Evolutionary conservation across 352 stramenopile species (phyloP), one percentile per base, ranked within the genome.

Genomic region (Globisporangium okanoganense): DNA sequence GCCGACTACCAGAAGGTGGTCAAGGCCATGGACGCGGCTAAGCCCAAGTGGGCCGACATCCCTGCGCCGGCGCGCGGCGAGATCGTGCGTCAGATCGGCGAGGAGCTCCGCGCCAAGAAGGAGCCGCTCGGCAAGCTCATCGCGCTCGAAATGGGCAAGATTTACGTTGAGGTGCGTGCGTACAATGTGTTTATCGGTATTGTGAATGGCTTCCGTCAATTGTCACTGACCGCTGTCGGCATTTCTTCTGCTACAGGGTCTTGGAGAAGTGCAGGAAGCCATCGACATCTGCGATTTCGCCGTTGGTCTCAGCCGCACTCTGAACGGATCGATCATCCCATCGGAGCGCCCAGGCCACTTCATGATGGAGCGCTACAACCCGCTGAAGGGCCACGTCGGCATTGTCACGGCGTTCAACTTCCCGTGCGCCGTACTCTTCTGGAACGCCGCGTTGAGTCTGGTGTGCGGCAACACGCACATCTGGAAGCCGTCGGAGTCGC

Each of bases 381-480:
- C 92, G 35, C 73, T 98, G 33, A 92, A 96, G 73, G 92, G 92
- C 62, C 87, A 95, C 61, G 86, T 98, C 27, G 92, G 89, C 56
- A 97, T 98, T 69, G 86, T 98, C 71, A 96, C 90, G 55, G 92
- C 92, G 20, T 98, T 98, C 73, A 98, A 98, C 82, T 98, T 98
- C 63, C 92, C 92, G 14, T 92, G 86, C 57, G 90, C 90, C 24
- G 84, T 93, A 67, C 67, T 93, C 31, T 93, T 93, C 72, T 98
- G 92, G 92, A 98, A 98, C 71, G 73, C 87, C 4, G 87, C 92
- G 6, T 56, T 98, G 35, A 96, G 85, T 71, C 65, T 97, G 2
- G 87, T 97, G 49, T 94, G 80, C 64, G 91, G 92, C 48, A 97
- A 98, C 82, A 94, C 87, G 22, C 87, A 97, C 63, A 66, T 97